Conservation (phyloP, 331 rosid species). For the Ulmus americana region DNA sequence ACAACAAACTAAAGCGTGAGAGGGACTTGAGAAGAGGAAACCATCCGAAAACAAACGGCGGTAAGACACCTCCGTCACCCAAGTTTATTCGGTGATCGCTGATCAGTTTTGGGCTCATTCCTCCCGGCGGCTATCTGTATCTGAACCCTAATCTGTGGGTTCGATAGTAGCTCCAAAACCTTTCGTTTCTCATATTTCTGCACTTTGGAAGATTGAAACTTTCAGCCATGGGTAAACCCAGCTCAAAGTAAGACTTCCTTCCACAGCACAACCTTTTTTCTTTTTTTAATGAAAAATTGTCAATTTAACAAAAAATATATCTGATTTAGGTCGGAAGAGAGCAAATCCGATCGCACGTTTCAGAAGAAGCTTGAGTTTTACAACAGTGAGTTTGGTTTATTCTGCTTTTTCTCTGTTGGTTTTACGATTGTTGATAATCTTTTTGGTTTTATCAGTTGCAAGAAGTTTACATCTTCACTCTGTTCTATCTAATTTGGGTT, state of each 20-base stretch:
- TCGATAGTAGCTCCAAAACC: neutral
- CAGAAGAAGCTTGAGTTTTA: constrained; percentile 31
- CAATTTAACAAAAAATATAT: neutral
- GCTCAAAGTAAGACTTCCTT: constrained; percentile 8
- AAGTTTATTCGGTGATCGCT: neutral
- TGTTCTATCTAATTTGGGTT: neutral
- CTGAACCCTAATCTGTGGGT: neutral
- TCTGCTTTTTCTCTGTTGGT: neutral
- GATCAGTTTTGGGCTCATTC: neutral
- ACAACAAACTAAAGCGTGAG: too few species aligned
- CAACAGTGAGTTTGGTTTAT: constrained; percentile 21
- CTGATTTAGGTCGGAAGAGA: constrained; percentile 6
- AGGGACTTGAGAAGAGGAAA: neutral
- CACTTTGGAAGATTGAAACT: neutral
- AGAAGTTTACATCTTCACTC: neutral
- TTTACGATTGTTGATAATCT: too few species aligned
- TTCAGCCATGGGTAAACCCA: constrained; percentile 21
- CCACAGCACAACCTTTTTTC: too few species aligned
- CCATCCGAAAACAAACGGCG: neutral
- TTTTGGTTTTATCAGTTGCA: too few species aligned
- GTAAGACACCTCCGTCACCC: neutral
- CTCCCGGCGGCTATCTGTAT: neutral
- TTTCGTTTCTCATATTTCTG: neutral
- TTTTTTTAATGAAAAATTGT: neutral
- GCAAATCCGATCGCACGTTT: constrained; percentile 26